Percentiles rank a stretch among this genome's conserved stretches.
These are phyloP conservation scores for Fusarium staphyleae DNA, from an alignment of 2,329 filamentous ascomycete genomes.

Conservation along the genomic window DNA sequence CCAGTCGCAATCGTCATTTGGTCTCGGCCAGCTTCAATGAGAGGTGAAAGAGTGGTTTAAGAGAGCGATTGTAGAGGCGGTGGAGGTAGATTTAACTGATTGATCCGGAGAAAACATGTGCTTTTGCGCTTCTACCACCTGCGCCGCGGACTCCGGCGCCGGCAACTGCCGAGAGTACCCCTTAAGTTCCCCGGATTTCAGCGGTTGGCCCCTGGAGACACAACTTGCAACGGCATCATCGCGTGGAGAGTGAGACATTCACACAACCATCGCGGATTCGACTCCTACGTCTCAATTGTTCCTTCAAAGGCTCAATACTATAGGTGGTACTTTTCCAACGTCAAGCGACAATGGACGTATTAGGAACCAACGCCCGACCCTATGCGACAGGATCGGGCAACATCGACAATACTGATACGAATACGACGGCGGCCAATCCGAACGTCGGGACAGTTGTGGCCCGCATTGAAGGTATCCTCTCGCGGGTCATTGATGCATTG, in stretches of 20 bases:
- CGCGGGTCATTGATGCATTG: conserved; percentile 42
- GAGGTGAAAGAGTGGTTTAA: background rate
- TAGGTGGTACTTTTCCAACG: background rate
- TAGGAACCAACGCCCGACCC: conserved; percentile 1
- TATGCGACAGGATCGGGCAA: conserved; percentile 7
- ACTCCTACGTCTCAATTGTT: background rate
- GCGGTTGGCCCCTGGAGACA: conserved; percentile 33
- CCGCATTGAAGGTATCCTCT: conserved; percentile 48
- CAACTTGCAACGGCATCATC: background rate
- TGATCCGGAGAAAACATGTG: conserved; percentile 20
- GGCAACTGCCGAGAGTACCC: conserved; percentile 19
- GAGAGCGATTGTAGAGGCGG: conserved; percentile 19
- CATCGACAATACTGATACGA: conserved; percentile 30
- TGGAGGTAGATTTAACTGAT: conserved; percentile 17
- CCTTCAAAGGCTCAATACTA: background rate
- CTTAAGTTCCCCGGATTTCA: conserved; percentile 16
- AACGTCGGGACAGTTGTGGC: conserved; percentile 41
- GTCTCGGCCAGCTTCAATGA: background rate
- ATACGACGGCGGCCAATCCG: conserved; percentile 25
- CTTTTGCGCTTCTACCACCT: conserved; percentile 6
- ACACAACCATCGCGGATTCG: conserved; percentile 4
- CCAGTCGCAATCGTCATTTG: conserved; percentile 44
- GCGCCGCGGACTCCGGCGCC: conserved; percentile 14
- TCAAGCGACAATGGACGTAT: conserved; percentile 7
- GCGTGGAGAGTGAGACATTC: conserved; percentile 6